These are phyloP conservation scores for Trichoderma parareesei DNA, from an alignment of 495 filamentous ascomycete genomes.

Conservation along the genomic window DNA sequence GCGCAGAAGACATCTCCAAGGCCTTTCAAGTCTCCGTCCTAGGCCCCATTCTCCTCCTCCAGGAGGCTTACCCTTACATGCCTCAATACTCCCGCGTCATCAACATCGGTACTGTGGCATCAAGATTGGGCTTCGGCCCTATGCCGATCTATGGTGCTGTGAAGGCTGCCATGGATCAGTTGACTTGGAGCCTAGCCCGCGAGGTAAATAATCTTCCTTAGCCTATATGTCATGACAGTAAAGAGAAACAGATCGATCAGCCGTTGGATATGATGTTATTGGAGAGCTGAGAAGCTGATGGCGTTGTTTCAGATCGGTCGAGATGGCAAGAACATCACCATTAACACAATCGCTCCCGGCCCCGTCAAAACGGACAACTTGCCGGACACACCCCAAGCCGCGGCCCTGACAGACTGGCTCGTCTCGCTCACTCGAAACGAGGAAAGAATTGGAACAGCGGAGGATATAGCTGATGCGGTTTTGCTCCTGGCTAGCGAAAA, in stretches of 20 bases:
- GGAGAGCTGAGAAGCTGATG: no score
- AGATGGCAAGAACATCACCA: slow-evolving; percentile 26
- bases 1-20: slow-evolving; percentile 16
- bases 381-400: background rate
- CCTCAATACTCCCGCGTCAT: slow-evolving; percentile 28
- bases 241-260: no score
- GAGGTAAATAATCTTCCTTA: slow-evolving; percentile 17
- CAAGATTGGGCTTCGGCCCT: slow-evolving; percentile 17
- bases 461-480: slow-evolving; percentile 42
- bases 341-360: slow-evolving; percentile 32
- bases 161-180: slow-evolving; percentile 25
- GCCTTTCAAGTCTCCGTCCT: slow-evolving; percentile 23
- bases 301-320: no score
- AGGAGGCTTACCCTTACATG: slow-evolving; percentile 26
- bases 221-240: no score
- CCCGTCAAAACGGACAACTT: slow-evolving; percentile 23
- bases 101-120: slow-evolving; percentile 37
- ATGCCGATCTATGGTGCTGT: slow-evolving; percentile 21
- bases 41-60: slow-evolving; percentile 23
- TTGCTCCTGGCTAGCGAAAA: slow-evolving; percentile 40
- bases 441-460: slow-evolving; percentile 23
- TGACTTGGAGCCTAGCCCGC: slow-evolving; percentile 20
- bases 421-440: slow-evolving; percentile 19
- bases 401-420: no score
- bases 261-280: no score